Evolutionary conservation across 164 flowering plant genomes (phyloP).

Genomic region (Saururus chinensis): DNA sequence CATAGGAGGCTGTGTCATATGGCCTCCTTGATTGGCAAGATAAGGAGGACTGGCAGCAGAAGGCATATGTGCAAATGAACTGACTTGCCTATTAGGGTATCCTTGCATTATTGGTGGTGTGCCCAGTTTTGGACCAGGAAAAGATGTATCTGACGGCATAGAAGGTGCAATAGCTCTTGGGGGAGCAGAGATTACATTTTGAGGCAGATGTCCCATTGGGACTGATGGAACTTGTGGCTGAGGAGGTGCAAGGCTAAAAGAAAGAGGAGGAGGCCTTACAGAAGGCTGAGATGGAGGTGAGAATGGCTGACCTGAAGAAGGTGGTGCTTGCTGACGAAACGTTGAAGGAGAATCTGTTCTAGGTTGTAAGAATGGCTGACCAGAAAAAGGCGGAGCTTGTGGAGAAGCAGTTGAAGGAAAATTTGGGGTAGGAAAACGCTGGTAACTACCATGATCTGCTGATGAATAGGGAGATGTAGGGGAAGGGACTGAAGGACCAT

Average conservation of each 20-base stretch:
- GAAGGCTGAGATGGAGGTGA: slow-evolving; percentile 30
- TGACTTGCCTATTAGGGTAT: slow-evolving; percentile 35
- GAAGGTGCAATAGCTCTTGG: slow-evolving; percentile 23
- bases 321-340: slow-evolving; percentile 17
- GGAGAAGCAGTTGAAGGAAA: slow-evolving; percentile 32
- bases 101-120: slow-evolving; percentile 45
- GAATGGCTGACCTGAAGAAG: slow-evolving; percentile 27
- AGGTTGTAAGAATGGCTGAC: slow-evolving; percentile 24
- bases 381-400: slow-evolving; percentile 24
- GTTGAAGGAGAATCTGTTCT: slow-evolving; percentile 21
- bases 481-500: slow-evolving; percentile 35
- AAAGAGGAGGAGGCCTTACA: slow-evolving; percentile 20
- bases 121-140: slow-evolving; percentile 23
- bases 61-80: slow-evolving; percentile 29
- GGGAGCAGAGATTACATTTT: slow-evolving; percentile 17
- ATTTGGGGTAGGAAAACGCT: slow-evolving; percentile 33
- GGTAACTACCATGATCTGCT: slow-evolving; percentile 33
- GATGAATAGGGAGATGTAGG: slow-evolving; percentile 29
- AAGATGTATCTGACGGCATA: slow-evolving; percentile 26
- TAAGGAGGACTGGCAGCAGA: slow-evolving; percentile 28
- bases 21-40: slow-evolving; percentile 44
- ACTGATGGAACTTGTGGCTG: slow-evolving; percentile 28
- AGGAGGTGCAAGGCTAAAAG: slow-evolving; percentile 23
- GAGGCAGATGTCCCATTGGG: slow-evolving; percentile 57
- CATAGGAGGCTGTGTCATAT: slow-evolving; percentile 19